Conservation (phyloP, 1,139 yeast species). For the Yamadazyma atmosphaerica region DNA sequence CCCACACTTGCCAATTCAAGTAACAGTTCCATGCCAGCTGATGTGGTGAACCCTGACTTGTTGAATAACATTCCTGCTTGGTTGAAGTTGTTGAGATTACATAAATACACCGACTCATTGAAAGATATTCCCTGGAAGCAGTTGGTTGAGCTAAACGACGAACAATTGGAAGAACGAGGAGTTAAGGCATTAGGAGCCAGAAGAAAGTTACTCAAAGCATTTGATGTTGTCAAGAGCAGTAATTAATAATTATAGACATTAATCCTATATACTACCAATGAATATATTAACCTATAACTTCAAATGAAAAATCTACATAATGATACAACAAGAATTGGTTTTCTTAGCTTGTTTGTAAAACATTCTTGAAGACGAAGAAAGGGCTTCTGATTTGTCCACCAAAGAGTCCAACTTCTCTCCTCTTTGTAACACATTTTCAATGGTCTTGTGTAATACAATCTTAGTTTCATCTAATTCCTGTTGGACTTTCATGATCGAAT, state of each 20-base stretch:
- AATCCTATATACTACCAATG: too few relatives aligned
- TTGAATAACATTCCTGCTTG: slow-evolving; percentile 85
- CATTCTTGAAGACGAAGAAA: slow-evolving; percentile 85
- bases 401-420: slow-evolving; percentile 94
- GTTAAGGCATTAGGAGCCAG: slow-evolving; percentile 95
- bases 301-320: slow-evolving; percentile 44
- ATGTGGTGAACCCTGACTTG: slow-evolving; percentile 62
- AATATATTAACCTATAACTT: neutral
- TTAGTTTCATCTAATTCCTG: slow-evolving; percentile 97
- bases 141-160: slow-evolving; percentile 69
- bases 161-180: slow-evolving; percentile 71
- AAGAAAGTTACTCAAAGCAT: slow-evolving; percentile 86
- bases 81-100: slow-evolving; percentile 85
- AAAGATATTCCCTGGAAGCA: slow-evolving; percentile 78
- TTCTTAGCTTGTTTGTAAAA: slow-evolving; percentile 97
- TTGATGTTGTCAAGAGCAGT: slow-evolving; percentile 65
- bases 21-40: slow-evolving; percentile 55
- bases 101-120: slow-evolving; percentile 87
- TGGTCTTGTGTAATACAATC: slow-evolving; percentile 92
- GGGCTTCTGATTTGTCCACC: slow-evolving; percentile 93
- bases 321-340: slow-evolving; percentile 92
- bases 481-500: slow-evolving; percentile 94
- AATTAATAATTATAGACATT: neutral
- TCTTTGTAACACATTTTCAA: slow-evolving; percentile 89
- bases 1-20: slow-evolving; percentile 17